Base-by-base conservation (phyloP, 495 filamentous ascomycete species). In the Hyaloscypha finlandica region DNA sequence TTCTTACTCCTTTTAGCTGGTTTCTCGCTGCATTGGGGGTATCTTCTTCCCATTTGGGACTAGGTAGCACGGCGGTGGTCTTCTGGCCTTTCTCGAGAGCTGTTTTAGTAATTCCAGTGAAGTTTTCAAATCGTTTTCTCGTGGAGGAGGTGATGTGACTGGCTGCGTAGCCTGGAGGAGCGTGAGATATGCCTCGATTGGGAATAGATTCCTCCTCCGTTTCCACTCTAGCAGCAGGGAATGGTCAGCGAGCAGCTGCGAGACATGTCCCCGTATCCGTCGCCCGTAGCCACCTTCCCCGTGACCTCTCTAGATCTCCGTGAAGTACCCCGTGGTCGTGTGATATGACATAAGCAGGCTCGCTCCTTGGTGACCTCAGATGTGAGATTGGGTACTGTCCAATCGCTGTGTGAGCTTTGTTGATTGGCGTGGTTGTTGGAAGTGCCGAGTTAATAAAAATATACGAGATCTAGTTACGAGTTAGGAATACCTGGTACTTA, bases 1-100 rank as follows among this genome's bases (percentile, higher is more conserved):
- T 37, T 52, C n/a, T 56, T 33, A 54, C 62, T 64, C 11, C 62
- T 56, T 63, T 57, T 22, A 51, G 62, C 14, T 31, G 62, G 12
- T 35, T 22, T 35, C 25, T 57, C 37, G 35, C 62, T 64, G 30
- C 16, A 42, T 61, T 25, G 20, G 59, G 32, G 32, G 32, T 31
- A 25, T 48, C 29, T 8, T 48, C 19, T 19, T 25, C 35, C 37
- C 32, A 14, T 61, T 45, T n/a, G 37, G 59, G 20, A 35, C 25
- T 25, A 25, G 25, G 37, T 48, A 61, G 59, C 59, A 16, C 19
- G 59, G 59, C 9, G 33, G 20, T 25, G 32, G 37, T 39, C 8
- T 60, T 29, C 37, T 45, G 59, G 25, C 37, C 37, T 61, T 39
- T 31, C 35, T 31, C 53, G 29, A 56, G 29, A 56, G 20, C 53